Conservation (phyloP, 192 early-diverging fungal genomes). For the Backusella morwellensis region DNA sequence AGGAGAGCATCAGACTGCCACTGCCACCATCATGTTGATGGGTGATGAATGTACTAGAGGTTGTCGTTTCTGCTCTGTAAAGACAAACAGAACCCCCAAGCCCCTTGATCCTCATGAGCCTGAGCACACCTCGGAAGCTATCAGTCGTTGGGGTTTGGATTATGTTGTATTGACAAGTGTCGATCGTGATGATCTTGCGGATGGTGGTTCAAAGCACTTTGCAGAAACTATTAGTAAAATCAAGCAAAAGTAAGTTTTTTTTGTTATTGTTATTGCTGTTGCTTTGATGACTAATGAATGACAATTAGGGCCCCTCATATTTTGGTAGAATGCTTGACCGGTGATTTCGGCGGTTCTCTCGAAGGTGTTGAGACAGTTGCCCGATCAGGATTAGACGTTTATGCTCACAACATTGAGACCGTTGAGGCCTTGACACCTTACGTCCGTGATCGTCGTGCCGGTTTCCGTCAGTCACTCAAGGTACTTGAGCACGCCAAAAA, state of each 20-base stretch:
- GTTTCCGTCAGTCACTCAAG: slow-evolving; percentile 87
- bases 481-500: slow-evolving; percentile 89
- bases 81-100: slow-evolving; percentile 84
- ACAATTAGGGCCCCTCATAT: slow-evolving; percentile 78
- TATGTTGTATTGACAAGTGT: slow-evolving; percentile 98
- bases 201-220: slow-evolving; percentile 93
- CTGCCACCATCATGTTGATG: slow-evolving; percentile 99
- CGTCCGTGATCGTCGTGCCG: slow-evolving; percentile 91
- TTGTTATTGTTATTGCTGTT: neutral
- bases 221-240: slow-evolving; percentile 87
- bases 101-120: slow-evolving; percentile 90
- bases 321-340: slow-evolving; percentile 94
- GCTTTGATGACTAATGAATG: neutral
- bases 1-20: slow-evolving; percentile 91
- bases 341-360: slow-evolving; percentile 86
- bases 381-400: slow-evolving; percentile 90
- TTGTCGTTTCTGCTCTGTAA: slow-evolving; percentile 97
- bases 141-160: slow-evolving; percentile 92
- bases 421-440: slow-evolving; percentile 86
- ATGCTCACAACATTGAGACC: slow-evolving; percentile 98
- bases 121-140: slow-evolving; percentile 88
- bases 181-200: slow-evolving; percentile 92
- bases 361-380: slow-evolving; percentile 82
- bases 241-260: slow-evolving; percentile 68
- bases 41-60: slow-evolving; percentile 98